phyloP scores from a whole-genome alignment of 306 rosid genomes.

The Cucurbita argyrosperma region DNA sequence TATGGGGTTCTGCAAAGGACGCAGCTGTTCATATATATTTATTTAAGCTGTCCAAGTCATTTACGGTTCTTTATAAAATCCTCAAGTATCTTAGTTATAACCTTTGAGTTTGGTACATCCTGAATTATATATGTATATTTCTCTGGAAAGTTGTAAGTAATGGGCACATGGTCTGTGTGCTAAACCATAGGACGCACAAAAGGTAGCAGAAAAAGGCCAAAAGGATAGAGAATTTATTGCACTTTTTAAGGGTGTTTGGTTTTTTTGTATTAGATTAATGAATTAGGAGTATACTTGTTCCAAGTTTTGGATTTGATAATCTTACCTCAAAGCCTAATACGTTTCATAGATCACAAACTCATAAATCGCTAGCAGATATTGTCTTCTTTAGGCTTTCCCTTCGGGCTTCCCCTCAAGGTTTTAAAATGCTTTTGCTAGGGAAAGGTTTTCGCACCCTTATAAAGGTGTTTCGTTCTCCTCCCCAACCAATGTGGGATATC shows the following conservation, averaged over 20 bases:
- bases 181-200: neutral
- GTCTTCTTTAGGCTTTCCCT: no score
- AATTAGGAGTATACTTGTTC: neutral
- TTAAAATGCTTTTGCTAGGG: no score
- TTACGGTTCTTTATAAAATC: neutral
- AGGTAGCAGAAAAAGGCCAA: neutral
- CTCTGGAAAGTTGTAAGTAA: neutral
- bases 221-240: neutral
- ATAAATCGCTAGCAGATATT: neutral
- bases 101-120: neutral
- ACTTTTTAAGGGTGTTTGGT: neutral
- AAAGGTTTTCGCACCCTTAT: no score
- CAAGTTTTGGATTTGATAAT: neutral
- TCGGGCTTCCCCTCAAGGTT: no score
- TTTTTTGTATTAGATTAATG: neutral
- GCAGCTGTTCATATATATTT: neutral
- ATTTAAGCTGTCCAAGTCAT: neutral
- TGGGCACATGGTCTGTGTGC: neutral
- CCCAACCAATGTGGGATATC: no score
- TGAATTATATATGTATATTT: neutral
- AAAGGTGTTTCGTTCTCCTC: no score
- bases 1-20: neutral
- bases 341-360: neutral
- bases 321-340: neutral
- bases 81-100: neutral